Evolutionary conservation across 169 alveolate genomes (phyloP), one percentile per base, ranked within the genome.

Genomic region (Sarcocystis neurona): DNA sequence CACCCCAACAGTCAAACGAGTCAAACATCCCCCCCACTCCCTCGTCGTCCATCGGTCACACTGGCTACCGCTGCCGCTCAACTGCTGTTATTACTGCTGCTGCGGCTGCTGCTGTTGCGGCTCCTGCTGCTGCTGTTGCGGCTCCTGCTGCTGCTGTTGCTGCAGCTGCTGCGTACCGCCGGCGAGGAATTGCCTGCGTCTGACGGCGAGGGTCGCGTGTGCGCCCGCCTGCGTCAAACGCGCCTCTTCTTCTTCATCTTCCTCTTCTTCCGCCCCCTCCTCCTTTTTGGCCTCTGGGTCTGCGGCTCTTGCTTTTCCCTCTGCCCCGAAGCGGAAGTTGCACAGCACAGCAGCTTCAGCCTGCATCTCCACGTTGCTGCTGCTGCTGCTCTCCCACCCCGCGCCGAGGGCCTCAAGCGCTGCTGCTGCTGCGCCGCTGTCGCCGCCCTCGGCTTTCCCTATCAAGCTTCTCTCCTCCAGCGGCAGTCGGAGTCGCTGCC

Each of bases 181-280:
- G 4, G 79, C 88, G 79, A 82, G 53, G 60, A 82, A 82, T 56
- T 82, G 88, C 50, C 88, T 48, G 20, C 50, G 23, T 6, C 88
- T 47, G 30, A 82, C 68, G 10, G 63, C 68, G 12, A 82, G 50
- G 23, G 41, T 56, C 10, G 77, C 77, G 63, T 56, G 68, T 15
- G 88, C 88, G 41, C 41, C 12, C 39, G 27, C 79, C 0, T n/a
- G 44, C 43, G 27, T n/a, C n/a, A n/a, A n/a, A n/a, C n/a, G n/a
- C n/a, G n/a, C n/a, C n/a, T n/a, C n/a, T n/a, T n/a, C n/a, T n/a
- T n/a, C n/a, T 4, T 72, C 82, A 23, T 72, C 82, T 18, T 15
- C 23, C 12, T 72, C 82, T 8, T 39, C 53, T 12, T 12, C 30
- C 2, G 56, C 27, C 8, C 48, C 56, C 18, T n/a, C 47, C 12